Evolutionary conservation across 352 stramenopile genomes (phyloP), one percentile per base, ranked within the genome.

Genomic region (Pythium vanterpoolii): DNA sequence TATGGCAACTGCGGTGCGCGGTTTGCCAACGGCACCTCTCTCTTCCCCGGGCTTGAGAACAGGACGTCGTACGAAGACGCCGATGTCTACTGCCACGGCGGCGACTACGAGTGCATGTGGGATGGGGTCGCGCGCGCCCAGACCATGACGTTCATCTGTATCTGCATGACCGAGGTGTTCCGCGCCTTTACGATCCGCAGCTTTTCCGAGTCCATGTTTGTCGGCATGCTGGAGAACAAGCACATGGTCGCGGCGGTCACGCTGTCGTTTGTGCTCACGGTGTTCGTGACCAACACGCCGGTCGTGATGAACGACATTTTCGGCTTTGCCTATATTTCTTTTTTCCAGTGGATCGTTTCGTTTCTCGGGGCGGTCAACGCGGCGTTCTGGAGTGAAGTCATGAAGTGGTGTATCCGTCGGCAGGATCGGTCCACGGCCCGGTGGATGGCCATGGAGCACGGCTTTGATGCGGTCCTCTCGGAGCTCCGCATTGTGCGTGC

Each of bases 151-250:
- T 90, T 93, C 49, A 61, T 89, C 36, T 70, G 64, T 2, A 56
- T 93, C 33, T 71, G 74, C 7, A 86, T 89, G 55, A 90, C 81
- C 19, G 80, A 93, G 36, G 75, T 93, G 27, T 60, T 93, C 39
- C 83, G 83, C 44, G 80, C 83, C 38, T 93, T 86, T 69, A 90
- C 80, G 56, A 71, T 93, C 21, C 80, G 83, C 13, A 85, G 76
- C 59, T 89, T 93, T 52, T 86, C 75, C 8, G 74, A 82, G 49
- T 69, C 77, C 4, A 72, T 90, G 51, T 87, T 83, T 43, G 46
- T 68, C 1, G 65, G 72, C 33, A 89, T 93, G 59, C 74, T 90
- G 38, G 52, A 61, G 21, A 93, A 93, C 68, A 77, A 75, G 53
- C 83, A 77, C 64, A 76, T 93, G 73, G 69, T 86, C 31, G 43